Base-by-base conservation (phyloP, 164 flowering plant genomes). In the Magnolia kwangsiensis region DNA sequence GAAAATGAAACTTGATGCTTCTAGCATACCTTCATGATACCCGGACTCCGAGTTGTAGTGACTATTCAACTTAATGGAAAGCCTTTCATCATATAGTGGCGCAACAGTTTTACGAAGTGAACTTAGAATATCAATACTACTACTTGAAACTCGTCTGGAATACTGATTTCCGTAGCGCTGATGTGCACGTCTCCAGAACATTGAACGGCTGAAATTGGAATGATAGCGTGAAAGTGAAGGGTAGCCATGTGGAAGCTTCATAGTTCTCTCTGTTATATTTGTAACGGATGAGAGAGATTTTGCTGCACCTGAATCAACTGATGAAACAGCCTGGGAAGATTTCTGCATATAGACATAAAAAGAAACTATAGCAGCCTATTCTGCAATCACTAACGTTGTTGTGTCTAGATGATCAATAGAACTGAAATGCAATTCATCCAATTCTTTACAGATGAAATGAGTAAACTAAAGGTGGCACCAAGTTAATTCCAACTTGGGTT, bases 131-230 rank as follows among this genome's bases (percentile, higher is more conserved):
- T 72, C 76, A 29, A 72, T 64, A 73, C 75, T 78, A 70, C 71
- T 83, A 9, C 63, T 78, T 51, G 85, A 72, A 55, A 71, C 78
- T 50, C 86, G 75, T 63, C 84, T 74, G 49, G 79, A 81, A 51
- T 82, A 83, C 10, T 85, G 88, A 71, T 85, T 84, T 67, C 84
- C 81, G 80, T 76, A 81, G 80, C 71, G 72, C 59, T 84, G 82
- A 21, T 80, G 88, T 3, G 86, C 79, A n/a, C 84, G 83, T 51
- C 82, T 85, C 66, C 84, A 73, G 61, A 81, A 74, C 51, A 80
- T 51, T 65, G 89, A 74, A 55, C 85, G 87, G 69, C 84, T 78
- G 74, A 81, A 78, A 69, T 75, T 81, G 29, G 80, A 69, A 58
- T 69, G 74, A 20, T 78, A 80, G 45, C 72, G 78, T 45, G 75